Percentiles rank a stretch among this genome's conserved stretches.
These are phyloP conservation scores for Backusella parvicylindrica DNA, from an alignment of 192 early-diverging fungal species.

Conservation along the genomic window DNA sequence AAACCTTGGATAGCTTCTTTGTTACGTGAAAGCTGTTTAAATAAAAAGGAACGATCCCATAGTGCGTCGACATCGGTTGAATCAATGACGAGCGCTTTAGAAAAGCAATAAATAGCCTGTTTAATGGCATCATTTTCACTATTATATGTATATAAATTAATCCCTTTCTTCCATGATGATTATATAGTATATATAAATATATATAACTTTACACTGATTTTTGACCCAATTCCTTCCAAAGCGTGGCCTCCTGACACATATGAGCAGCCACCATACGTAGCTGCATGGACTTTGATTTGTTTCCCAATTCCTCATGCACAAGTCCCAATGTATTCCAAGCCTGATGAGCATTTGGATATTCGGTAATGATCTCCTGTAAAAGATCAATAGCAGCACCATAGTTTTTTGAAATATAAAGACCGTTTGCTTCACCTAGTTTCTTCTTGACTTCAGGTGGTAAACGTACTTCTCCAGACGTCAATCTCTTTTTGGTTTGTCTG, in stretches of 20 bases:
- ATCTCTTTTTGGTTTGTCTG: neutral
- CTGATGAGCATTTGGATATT: conserved; percentile 62
- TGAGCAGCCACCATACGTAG: conserved; percentile 90
- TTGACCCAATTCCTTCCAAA: conserved; percentile 82
- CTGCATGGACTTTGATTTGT: conserved; percentile 67
- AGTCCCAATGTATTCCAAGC: conserved; percentile 91
- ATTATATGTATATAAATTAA: neutral
- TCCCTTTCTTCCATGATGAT: too few relatives aligned
- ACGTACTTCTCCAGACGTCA: conserved; percentile 11
- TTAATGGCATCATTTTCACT: conserved; percentile 60
- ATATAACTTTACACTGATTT: conserved; percentile 59
- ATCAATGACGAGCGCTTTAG: conserved; percentile 62
- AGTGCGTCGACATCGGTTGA: conserved; percentile 64
- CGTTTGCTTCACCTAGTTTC: conserved; percentile 76
- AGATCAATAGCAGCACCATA: conserved; percentile 68
- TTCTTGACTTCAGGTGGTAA: conserved; percentile 47
- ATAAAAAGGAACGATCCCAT: conserved; percentile 64
- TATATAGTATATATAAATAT: conserved; percentile 2
- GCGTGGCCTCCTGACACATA: conserved; percentile 61
- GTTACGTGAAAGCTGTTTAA: conserved; percentile 49
- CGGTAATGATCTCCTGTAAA: conserved; percentile 75
- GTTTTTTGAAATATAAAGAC: conserved; percentile 65
- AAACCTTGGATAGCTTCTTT: conserved; percentile 60
- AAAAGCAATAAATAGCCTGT: conserved; percentile 84
- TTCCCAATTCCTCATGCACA: conserved; percentile 85